Base-by-base conservation (phyloP, 2,329 filamentous ascomycete species). In the Ophiocordyceps camponoti-saundersi region DNA sequence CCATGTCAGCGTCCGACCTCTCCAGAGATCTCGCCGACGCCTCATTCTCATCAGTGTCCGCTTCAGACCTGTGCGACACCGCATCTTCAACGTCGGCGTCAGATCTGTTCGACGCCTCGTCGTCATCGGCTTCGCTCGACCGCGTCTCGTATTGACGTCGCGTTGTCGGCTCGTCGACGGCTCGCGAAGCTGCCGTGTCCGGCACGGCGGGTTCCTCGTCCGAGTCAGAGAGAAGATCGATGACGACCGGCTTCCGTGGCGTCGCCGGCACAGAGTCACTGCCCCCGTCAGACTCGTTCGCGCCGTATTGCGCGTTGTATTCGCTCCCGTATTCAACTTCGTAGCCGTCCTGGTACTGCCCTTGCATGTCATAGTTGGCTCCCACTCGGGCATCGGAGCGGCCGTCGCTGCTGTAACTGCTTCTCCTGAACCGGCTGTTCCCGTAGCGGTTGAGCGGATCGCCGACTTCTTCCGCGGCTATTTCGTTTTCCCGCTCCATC, bases 241-340 rank as follows among this genome's bases (percentile, higher is more conserved):
- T 40, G 18, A 72, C 61, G 4, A 71, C 61, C 1, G 67, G 66
- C 8, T 60, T 56, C 8, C 56, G 56, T 1, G 60, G 49, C 11
- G 49, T 50, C 10, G 1, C n/a, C 10, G 36, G n/a, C 7, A 11
- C n/a, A 40, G 36, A 20, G n/a, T 15, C 43, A 43, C 48, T 46
- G 8, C 46, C 34, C 34, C 49, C 48, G 10, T 48, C 45, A 8
- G 40, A 11, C 21, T 48, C 44, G 6, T 43, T 40, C 1, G 26
- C 44, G 12, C 18, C 7, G n/a, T 40, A 40, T 7, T n/a, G 36
- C 36, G n/a, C 36, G n/a, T 40, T 21, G 36, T 40, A 40, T 21
- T 11, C n/a, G 36, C 11, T n/a, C 36, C 21, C 36, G 18, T 11
- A 21, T 40, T 11, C 36, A 40, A 2, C n/a, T 18, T 20, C 36